These are phyloP conservation scores for Scalesia atractyloides DNA, from an alignment of 129 eudicot species.

Conservation along the genomic window DNA sequence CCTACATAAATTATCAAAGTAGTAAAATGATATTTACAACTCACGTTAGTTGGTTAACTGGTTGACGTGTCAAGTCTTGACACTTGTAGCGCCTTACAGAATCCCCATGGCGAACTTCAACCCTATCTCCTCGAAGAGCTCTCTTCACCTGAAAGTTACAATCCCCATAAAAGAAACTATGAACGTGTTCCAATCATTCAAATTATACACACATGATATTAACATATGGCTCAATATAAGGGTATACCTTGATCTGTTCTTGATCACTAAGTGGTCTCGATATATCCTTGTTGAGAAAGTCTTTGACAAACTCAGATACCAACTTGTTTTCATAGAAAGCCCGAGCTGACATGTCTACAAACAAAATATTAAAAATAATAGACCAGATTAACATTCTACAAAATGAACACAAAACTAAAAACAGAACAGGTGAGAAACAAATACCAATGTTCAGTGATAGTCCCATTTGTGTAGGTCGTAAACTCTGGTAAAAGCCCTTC, in stretches of 20 bases:
- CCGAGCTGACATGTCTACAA: constrained; percentile 72
- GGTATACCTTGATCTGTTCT: constrained; percentile 61
- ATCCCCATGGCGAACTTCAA: constrained; percentile 36
- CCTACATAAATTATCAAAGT: not conserved
- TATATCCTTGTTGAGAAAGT: constrained; percentile 39
- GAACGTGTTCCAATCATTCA: not conserved
- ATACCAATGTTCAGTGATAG: constrained; percentile 70
- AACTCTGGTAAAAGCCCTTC: constrained; percentile 75
- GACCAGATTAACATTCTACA: not conserved
- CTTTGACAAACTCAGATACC: constrained; percentile 47
- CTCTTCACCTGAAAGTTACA: constrained; percentile 49
- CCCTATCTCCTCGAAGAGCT: constrained; percentile 53
- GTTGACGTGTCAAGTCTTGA: constrained; percentile 38
- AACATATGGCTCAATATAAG: not conserved
- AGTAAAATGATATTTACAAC: not conserved
- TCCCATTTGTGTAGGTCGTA: constrained; percentile 90
- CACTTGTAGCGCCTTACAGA: constrained; percentile 33
- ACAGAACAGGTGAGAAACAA: not conserved
- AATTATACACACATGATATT: not conserved
- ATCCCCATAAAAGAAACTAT: not conserved
- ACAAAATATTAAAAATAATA: not conserved
- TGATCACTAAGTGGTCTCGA: constrained; percentile 53
- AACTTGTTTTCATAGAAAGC: constrained; percentile 48
- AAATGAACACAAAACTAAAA: not conserved
- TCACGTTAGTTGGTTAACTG: constrained; percentile 39